Conservation (phyloP, 2,329 filamentous ascomycete species). For the Pseudocercospora cruenta region DNA sequence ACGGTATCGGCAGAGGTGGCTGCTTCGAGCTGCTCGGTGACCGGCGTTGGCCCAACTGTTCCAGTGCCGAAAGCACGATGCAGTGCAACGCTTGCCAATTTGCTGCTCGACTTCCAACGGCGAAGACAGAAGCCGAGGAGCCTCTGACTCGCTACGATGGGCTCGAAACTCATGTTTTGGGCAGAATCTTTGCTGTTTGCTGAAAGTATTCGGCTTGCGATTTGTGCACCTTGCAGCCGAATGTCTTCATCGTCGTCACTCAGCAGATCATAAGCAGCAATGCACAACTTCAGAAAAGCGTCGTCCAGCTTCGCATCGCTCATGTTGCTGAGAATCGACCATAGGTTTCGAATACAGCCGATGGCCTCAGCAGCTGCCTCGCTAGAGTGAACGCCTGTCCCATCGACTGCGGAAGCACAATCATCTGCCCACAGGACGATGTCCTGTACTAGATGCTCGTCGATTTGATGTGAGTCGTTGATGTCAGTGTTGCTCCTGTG, state of each 20-base stretch:
- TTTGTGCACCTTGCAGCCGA: conserved; percentile 64
- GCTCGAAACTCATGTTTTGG: conserved; percentile 42
- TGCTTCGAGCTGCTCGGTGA: conserved; percentile 20
- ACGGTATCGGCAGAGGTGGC: conserved; percentile 57
- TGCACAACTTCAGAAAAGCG: conserved; percentile 57
- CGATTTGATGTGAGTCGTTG: not conserved
- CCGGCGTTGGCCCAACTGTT: not conserved
- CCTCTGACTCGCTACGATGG: conserved; percentile 52
- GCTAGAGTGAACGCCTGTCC: conserved; percentile 32
- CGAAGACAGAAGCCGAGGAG: conserved; percentile 41
- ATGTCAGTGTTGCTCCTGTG: conserved; percentile 1
- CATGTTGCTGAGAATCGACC: conserved; percentile 16
- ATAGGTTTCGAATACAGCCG: conserved; percentile 23
- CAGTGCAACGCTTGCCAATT: conserved; percentile 23
- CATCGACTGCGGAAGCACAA: conserved; percentile 27
- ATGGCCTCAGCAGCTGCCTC: conserved; percentile 36
- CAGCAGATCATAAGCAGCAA: conserved; percentile 74
- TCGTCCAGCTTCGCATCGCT: conserved; percentile 6
- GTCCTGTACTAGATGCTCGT: not conserved
- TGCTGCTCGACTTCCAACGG: conserved; percentile 19
- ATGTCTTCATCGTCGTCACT: conserved; percentile 94
- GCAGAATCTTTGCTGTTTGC: conserved; percentile 14
- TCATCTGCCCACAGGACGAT: conserved; percentile 20
- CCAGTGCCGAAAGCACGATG: conserved; percentile 27
- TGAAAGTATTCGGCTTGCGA: conserved; percentile 53